Percentiles rank a stretch among this genome's conserved stretches.
phyloP scores from a whole-genome alignment of 257 asterid species.

The Jacaranda copaia region DNA sequence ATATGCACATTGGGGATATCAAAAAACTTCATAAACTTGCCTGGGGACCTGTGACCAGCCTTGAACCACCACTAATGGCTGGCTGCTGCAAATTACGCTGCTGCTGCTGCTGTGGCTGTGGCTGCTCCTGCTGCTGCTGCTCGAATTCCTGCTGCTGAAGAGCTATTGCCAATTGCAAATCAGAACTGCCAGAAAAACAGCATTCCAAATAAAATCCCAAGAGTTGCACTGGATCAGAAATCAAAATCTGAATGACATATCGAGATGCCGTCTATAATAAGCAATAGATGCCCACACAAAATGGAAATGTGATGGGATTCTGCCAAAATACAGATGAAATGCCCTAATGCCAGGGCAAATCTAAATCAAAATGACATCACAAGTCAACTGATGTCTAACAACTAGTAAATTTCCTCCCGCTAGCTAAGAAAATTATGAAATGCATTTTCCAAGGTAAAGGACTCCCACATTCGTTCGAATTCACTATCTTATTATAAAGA shows the following conservation, averaged over 20 bases:
- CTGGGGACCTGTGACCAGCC: conserved; percentile 87
- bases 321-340: conserved; percentile 3
- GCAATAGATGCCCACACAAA: conserved; percentile 12
- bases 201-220: conserved; percentile 8
- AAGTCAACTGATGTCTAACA: background rate
- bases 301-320: background rate
- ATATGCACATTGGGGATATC: background rate
- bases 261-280: conserved; percentile 17
- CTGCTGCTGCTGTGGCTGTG: conserved; percentile 69
- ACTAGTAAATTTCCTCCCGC: too few relatives aligned
- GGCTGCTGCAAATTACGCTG: conserved; percentile 56
- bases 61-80: conserved; percentile 53
- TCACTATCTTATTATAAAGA: too few relatives aligned
- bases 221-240: conserved; percentile 19
- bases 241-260: background rate
- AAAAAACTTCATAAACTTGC: conserved; percentile 42
- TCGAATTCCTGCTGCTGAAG: conserved; percentile 98
- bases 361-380: background rate
- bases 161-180: conserved; percentile 89
- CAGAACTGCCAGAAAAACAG: conserved; percentile 67
- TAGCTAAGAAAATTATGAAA: too few relatives aligned
- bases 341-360: conserved; percentile 1
- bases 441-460: too few relatives aligned
- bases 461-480: too few relatives aligned
- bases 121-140: conserved; percentile 57